phyloP scores from a whole-genome alignment of 2,329 filamentous ascomycete genomes.

The Sarocladiaceae sp. region DNA sequence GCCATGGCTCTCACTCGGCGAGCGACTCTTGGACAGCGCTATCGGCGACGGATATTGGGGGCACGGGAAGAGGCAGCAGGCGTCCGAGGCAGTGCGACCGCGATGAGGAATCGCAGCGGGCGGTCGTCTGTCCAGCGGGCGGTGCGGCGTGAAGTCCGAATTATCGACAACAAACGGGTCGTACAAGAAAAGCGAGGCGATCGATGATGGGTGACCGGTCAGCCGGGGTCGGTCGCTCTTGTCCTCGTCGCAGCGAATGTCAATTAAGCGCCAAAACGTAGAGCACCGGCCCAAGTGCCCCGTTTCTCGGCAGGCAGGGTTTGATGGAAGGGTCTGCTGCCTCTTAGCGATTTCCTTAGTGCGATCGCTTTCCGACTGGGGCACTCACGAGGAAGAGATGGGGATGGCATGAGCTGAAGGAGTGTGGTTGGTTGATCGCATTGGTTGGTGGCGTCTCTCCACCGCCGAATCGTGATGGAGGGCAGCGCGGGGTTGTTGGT shows the following conservation, averaged over 20 bases:
- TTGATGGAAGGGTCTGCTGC: neutral
- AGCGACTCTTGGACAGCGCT: neutral
- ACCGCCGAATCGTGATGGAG: constrained; percentile 4
- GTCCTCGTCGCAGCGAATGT: neutral
- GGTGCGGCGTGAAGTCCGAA: neutral
- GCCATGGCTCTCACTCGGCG: neutral
- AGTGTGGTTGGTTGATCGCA: neutral
- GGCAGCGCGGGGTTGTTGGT: neutral
- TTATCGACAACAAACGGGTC: neutral
- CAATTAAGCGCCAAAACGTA: neutral
- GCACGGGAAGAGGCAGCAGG: neutral
- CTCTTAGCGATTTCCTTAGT: neutral
- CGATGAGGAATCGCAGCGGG: neutral
- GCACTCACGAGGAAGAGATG: neutral
- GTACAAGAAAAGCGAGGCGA: constrained; percentile 6
- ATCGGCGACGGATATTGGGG: neutral
- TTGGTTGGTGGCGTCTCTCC: too few species aligned
- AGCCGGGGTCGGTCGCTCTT: neutral
- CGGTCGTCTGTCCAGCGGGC: constrained; percentile 5
- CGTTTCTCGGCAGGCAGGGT: neutral
- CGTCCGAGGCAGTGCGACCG: constrained; percentile 8
- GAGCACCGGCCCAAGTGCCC: neutral
- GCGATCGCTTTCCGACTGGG: neutral
- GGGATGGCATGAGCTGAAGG: neutral
- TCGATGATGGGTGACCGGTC: neutral